Evolutionary conservation across 345 rosid species (phyloP), one percentile per base, ranked within the genome.

Genomic region (Melastoma malabathricum): DNA sequence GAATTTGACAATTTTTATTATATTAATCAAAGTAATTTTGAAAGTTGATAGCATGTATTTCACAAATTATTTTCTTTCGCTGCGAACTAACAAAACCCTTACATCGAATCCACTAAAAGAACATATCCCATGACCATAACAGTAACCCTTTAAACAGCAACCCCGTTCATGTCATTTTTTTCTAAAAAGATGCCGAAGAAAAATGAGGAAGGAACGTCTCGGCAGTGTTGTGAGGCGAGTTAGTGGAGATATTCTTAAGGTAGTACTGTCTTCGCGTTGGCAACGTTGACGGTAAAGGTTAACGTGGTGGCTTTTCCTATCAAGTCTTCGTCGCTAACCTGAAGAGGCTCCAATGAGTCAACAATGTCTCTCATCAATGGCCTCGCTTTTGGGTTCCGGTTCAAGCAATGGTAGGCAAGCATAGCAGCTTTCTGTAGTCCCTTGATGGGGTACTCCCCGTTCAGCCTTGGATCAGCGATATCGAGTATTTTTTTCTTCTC

Each of bases 341-440:
- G 96, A 67, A 86, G 72, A 25, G 96, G 98, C 73, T 92, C 98
- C 77, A 84, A 64, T 15, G 98, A 80, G 61, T 84, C 96, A 1
- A 92, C 96, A 34, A 92, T 80, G 57, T 92, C 96, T 44, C 96
- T 76, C 98, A 92, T 92, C n/a, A 92, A 69, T 59, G 98, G 98
- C 67, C 98, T 66, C 10, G 96, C 98, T 72, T 86, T 92, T 0
- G 96, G 96, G 52, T 92, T 84, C 34, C 83, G 57, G 72, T 84
- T 84, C 67, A 92, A 47, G 93, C 98, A 92, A 62, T 92, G 98
- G 65, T 79, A 87, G 14, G 93, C 88, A n/a, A 92, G 75, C 96
- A 84, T 87, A 12, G 98, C 93, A 18, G 98, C 96, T 74, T 81
- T 87, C 41, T 87, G 83, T 44, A 78, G 66, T 18, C 92, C 90